A percentile compares a stretch with the other conserved stretches of the same genome.
These are phyloP conservation scores for Boletus pseudo-olivaceus DNA, from an alignment of 768 basidiomycete genomes.

Conservation along the genomic window DNA sequence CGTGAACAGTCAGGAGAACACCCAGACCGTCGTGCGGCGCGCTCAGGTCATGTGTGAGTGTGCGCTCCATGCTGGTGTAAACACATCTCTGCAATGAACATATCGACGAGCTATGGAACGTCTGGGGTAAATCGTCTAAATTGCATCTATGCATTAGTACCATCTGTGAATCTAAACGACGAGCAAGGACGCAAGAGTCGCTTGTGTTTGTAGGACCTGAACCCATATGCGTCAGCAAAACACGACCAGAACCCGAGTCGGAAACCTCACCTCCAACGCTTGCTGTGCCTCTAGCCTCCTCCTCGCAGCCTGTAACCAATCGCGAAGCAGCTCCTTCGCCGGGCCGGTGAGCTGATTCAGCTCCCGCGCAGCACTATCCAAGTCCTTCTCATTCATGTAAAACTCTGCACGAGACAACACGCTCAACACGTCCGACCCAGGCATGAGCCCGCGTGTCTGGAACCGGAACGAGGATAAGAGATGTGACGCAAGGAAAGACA, in stretches of 20 bases:
- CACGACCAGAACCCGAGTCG: not conserved
- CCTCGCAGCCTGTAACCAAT: slow-evolving; percentile 92
- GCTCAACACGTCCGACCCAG: slow-evolving; percentile 82
- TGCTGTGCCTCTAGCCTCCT: slow-evolving; percentile 87
- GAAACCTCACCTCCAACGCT: slow-evolving; percentile 67
- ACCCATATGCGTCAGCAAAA: slow-evolving; percentile 9
- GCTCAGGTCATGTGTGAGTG: slow-evolving; percentile 89
- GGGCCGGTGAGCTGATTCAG: slow-evolving; percentile 87
- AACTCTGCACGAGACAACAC: slow-evolving; percentile 87
- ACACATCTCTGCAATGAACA: slow-evolving; percentile 1
- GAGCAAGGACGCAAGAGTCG: slow-evolving; percentile 75
- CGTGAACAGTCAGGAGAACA: slow-evolving; percentile 38
- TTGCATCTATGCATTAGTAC: slow-evolving; percentile 20
- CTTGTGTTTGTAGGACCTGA: slow-evolving; percentile 80
- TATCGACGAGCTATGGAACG: not conserved
- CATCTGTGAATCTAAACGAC: slow-evolving; percentile 49
- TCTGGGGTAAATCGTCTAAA: slow-evolving; percentile 18
- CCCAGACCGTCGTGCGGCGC: slow-evolving; percentile 73
- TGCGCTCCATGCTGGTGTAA: slow-evolving; percentile 42
- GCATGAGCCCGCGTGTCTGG: slow-evolving; percentile 64
- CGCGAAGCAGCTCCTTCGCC: slow-evolving; percentile 65
- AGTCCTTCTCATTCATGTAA: slow-evolving; percentile 86
- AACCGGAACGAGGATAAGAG: slow-evolving; percentile 74
- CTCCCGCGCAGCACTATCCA: slow-evolving; percentile 80
- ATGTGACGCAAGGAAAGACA: slow-evolving; percentile 83